phyloP scores from a whole-genome alignment of 2,329 filamentous ascomycete species.

The Stachybotrys chartarum region DNA sequence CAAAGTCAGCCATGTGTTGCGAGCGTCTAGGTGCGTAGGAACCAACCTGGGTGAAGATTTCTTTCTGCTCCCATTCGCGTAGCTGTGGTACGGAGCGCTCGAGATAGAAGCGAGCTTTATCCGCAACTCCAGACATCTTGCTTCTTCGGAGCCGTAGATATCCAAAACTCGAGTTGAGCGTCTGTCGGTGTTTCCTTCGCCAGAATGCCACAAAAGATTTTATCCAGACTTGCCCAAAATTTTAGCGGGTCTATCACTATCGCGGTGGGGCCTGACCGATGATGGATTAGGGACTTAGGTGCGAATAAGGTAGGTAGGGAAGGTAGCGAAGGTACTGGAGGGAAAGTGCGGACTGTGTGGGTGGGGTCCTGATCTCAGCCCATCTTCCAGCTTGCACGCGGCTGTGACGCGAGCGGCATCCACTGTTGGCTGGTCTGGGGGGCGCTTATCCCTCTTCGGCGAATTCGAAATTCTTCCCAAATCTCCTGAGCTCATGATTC shows the following conservation, averaged over 20 bases:
- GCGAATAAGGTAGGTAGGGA: too few species aligned
- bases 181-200: background rate
- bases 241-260: slow-evolving; percentile 5
- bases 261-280: too few species aligned
- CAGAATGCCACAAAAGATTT: background rate
- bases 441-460: background rate
- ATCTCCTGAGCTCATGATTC: slow-evolving; percentile 1
- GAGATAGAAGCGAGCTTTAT: slow-evolving; percentile 92
- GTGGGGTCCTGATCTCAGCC: too few species aligned
- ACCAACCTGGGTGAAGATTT: slow-evolving; percentile 73
- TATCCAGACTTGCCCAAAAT: slow-evolving; percentile 6
- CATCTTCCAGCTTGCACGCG: too few species aligned
- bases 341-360: too few species aligned
- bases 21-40: background rate
- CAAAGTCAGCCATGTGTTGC: slow-evolving; percentile 2
- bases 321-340: too few species aligned
- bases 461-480: background rate
- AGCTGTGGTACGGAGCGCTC: slow-evolving; percentile 90
- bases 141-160: background rate
- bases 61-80: slow-evolving; percentile 84
- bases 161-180: background rate
- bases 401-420: background rate
- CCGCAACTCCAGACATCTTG: slow-evolving; percentile 72
- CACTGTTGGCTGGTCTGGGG: background rate
- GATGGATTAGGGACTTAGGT: too few species aligned